These are phyloP conservation scores for Neofusicoccum laricinum DNA, from an alignment of 2,329 filamentous ascomycete genomes.

Conservation along the genomic window DNA sequence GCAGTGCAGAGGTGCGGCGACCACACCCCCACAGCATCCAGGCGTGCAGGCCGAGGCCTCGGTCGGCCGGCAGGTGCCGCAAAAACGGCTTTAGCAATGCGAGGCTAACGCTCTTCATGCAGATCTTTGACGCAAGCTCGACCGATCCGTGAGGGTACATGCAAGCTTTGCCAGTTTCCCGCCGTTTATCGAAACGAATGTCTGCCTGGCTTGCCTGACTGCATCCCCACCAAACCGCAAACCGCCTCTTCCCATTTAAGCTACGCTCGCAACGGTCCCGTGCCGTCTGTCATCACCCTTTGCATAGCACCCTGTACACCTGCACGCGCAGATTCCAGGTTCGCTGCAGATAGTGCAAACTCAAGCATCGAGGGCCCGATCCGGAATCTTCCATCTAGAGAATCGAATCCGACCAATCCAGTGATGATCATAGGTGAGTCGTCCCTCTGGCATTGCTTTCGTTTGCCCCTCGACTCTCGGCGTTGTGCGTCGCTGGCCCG, in stretches of 20 bases:
- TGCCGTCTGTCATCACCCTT: constrained; percentile 1
- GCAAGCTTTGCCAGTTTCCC: constrained; percentile 29
- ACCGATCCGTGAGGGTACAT: constrained; percentile 22
- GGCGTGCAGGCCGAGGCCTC: constrained; percentile 8
- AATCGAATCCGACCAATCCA: not conserved
- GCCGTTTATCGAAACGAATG: constrained; percentile 28
- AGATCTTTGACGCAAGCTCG: constrained; percentile 30
- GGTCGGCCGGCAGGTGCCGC: constrained; percentile 13
- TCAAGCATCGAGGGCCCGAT: not conserved
- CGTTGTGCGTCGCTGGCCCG: not conserved
- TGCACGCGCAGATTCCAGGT: not conserved
- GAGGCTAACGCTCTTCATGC: constrained; percentile 29
- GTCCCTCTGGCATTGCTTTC: not conserved
- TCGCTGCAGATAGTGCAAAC: not conserved
- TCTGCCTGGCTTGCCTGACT: constrained; percentile 30
- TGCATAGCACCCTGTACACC: not conserved
- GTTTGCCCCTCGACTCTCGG: not conserved
- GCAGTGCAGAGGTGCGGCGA: constrained; percentile 13
- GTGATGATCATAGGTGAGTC: constrained; percentile 17
- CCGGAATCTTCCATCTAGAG: constrained; percentile 6
- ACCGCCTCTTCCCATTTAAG: constrained; percentile 7
- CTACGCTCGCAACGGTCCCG: not conserved
- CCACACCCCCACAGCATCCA: constrained; percentile 7
- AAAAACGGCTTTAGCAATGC: constrained; percentile 23
- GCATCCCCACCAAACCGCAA: constrained; percentile 13